Conservation (phyloP, 306 rosid species). For the Delonix regia region DNA sequence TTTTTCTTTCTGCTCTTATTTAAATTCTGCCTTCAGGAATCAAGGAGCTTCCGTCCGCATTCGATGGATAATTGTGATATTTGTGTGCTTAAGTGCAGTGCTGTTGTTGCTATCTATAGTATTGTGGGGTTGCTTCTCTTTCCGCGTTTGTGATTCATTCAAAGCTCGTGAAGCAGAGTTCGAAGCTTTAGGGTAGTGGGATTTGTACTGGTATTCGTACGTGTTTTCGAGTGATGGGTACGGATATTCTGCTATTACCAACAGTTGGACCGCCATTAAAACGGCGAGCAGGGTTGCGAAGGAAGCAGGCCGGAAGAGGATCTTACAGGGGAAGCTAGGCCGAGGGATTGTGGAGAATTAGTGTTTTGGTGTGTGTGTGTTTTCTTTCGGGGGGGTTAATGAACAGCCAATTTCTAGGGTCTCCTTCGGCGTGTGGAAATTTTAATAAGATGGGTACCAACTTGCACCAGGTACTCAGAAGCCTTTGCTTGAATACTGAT, state of each 20-base stretch:
- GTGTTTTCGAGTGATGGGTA: constrained; percentile 67
- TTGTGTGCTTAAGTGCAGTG: constrained; percentile 26
- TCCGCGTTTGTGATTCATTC: constrained; percentile 27
- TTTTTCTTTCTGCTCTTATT: neutral
- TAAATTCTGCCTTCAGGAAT: neutral
- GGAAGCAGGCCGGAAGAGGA: constrained; percentile 99
- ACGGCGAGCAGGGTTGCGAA: constrained; percentile 98
- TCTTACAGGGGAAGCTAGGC: constrained; percentile 96
- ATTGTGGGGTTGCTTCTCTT: constrained; percentile 29
- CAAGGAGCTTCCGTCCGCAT: neutral
- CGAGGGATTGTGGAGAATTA: constrained; percentile 30
- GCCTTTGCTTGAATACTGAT: constrained; percentile 77
- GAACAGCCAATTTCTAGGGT: constrained; percentile 36
- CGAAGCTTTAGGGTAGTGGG: constrained; percentile 41
- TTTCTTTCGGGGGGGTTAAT: constrained; percentile 18
- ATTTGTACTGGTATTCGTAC: constrained; percentile 36
- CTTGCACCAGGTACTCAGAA: constrained; percentile 69
- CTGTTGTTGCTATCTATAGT: neutral
- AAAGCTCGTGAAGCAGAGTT: constrained; percentile 31
- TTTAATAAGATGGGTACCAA: constrained; percentile 63
- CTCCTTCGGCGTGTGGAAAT: constrained; percentile 46
- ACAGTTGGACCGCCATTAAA: constrained; percentile 97
- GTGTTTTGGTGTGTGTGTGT: constrained; percentile 39
- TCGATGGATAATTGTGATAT: constrained; percentile 49
- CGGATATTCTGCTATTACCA: constrained; percentile 72